phyloP scores from a whole-genome alignment of 306 rosid species.

The Macrotyloma uniflorum region DNA sequence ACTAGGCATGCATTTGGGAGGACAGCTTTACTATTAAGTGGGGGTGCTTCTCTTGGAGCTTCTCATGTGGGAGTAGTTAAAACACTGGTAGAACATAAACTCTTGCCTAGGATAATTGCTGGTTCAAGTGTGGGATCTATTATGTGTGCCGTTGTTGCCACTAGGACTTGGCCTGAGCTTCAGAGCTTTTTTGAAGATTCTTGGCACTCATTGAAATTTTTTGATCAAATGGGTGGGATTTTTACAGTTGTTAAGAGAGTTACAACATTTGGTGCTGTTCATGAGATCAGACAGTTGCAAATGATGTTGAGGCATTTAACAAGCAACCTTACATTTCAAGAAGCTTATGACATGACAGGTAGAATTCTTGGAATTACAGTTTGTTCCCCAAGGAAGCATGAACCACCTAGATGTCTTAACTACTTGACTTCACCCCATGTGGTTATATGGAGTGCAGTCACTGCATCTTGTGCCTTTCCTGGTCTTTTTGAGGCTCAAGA shows the following conservation, averaged over 20 bases:
- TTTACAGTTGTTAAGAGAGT: slow-evolving; percentile 88
- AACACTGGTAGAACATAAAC: slow-evolving; percentile 86
- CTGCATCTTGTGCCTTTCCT: slow-evolving; percentile 98
- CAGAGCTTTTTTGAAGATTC: slow-evolving; percentile 92
- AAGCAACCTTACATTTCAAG: slow-evolving; percentile 95
- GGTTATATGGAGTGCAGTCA: slow-evolving; percentile 98
- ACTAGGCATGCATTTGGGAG: slow-evolving; percentile 97
- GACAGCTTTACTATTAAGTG: slow-evolving; percentile 93
- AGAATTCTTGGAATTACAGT: slow-evolving; percentile 95
- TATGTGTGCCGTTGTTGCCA: slow-evolving; percentile 93
- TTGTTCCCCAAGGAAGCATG: slow-evolving; percentile 97
- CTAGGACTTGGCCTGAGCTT: slow-evolving; percentile 97
- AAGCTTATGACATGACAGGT: slow-evolving; percentile 98
- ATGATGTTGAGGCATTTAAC: slow-evolving; percentile 88
- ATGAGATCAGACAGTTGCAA: slow-evolving; percentile 91
- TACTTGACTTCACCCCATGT: slow-evolving; percentile 97
- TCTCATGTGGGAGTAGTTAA: slow-evolving; percentile 88
- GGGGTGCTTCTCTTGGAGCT: slow-evolving; percentile 98
- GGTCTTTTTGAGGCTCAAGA: slow-evolving; percentile 99
- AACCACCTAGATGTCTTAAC: slow-evolving; percentile 98
- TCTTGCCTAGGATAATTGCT: slow-evolving; percentile 91
- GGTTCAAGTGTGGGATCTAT: slow-evolving; percentile 99
- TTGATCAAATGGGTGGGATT: slow-evolving; percentile 90
- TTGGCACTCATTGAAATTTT: slow-evolving; percentile 86
- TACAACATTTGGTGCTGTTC: slow-evolving; percentile 85